Base-by-base conservation (phyloP, 2,329 filamentous ascomycete species). In the Aspergillus phoenicis region DNA sequence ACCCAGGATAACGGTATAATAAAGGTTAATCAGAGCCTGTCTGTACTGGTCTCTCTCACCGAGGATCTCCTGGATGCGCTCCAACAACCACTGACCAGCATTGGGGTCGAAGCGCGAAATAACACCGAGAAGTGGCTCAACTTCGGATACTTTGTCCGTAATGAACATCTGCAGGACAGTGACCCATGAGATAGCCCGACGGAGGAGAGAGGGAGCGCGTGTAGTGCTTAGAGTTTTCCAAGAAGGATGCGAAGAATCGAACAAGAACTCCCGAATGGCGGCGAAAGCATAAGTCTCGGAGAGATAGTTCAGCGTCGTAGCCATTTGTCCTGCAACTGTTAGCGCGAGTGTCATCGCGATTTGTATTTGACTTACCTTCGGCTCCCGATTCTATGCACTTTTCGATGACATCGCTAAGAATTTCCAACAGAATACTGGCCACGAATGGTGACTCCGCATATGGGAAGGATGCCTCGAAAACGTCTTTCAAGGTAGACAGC, bases 371-470 rank as follows among this genome's bases (percentile, higher is more conserved):
- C 64, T 45, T 69, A 78, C 76, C 67, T 69, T 75, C 71, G 15
- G 61, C 56, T 2, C 66, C 67, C 8, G 67, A 72, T 17, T 70
- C 62, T 7, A 77, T 63, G 24, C 71, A 68, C 36, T 74, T 72
- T 56, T 75, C 72, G n/a, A 77, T 57, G 1, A 65, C 63, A 49
- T 78, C 76, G 26, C 73, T 75, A 30, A 79, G 41, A 24, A 77
- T 72, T 38, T 79, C 77, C 36, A 79, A 53, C 7, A 80, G 60
- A 39, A 70, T 66, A 15, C 72, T 72, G 33, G 71, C 73, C 30
- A 74, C 70, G 53, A 74, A 75, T 0, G 75, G 77, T 1, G 77
- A 77, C 41, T 62, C 67, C 1, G 73, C 66, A 39, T 65, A 22
- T 6, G 66, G 61, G 58, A 77, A 76, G 5, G 73, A 58, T 2